Evolutionary conservation across 371 early-diverging fungal genomes (phyloP), one percentile per base, ranked within the genome.

Genomic region (Funneliformis caledonium): DNA sequence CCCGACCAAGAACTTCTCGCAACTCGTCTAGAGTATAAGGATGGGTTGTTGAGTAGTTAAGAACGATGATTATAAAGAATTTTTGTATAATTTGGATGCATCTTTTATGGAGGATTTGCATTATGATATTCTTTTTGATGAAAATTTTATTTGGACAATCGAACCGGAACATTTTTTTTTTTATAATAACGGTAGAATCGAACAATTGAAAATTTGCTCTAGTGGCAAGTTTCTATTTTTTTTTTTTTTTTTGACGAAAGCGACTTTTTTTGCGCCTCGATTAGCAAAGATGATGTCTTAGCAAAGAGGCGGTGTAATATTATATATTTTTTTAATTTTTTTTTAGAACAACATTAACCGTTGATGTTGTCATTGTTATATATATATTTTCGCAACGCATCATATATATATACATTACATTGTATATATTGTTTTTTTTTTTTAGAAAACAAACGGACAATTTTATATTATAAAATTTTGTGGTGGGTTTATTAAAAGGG

Each of bases 1-100:
- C 80, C 9, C 72, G 80, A 43, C 72, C 80, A 22, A 70, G 72
- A 69, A 60, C 80, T 56, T 80, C 80, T 22, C 72, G 80, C 9
- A 80, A 72, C 19, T 80, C 80, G 7, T 45, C 64, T 19, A 76
- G 76, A 76, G 33, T 47, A 5, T 76, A 76, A 76, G 33, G 4
- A 10, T 22, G 11, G 12, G 6, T 19, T 56, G 16, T 52, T 52
- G 52, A 19, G 16, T 16, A 26, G 26, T 47, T 47, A 7, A 37
- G 37, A 37, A 37, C 37, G 37, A 37, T 37, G 37, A 37, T 37
- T 37, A 2, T 37, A 37, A 37, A 37, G 3, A 37, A 37, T 2
- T 2, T 2, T 37, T 37, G 37, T 37, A 37, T 37, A 37, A 37
- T 37, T 37, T 37, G 37, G 37, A 37, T 37, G 3, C 37, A 37